A percentile compares a stretch with the other conserved stretches of the same genome.
These are phyloP conservation scores for Rhizopus sp. DNA, from an alignment of 371 early-diverging fungal genomes.

Conservation along the genomic window DNA sequence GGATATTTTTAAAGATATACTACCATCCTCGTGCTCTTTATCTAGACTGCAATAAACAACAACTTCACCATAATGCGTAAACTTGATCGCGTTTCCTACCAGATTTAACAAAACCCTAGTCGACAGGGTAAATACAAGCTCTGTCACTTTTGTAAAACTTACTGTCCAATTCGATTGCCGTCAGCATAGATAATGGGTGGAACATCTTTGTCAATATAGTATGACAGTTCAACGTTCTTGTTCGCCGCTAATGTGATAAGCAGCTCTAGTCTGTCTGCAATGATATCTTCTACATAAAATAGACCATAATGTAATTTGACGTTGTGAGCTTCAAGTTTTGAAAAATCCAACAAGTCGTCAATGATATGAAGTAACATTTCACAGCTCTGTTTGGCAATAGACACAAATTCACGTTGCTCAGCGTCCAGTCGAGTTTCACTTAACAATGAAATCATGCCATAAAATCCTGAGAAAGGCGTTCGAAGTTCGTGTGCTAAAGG, in stretches of 20 bases:
- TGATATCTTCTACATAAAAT: conserved; percentile 56
- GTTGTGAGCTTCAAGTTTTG: conserved; percentile 64
- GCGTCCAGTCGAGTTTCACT: conserved; percentile 54
- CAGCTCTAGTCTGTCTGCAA: conserved; percentile 58
- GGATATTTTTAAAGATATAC: conserved; percentile 33
- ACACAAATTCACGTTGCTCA: conserved; percentile 63
- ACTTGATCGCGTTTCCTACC: conserved; percentile 51
- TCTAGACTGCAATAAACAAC: conserved; percentile 44
- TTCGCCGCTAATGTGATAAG: conserved; percentile 53
- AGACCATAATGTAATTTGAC: conserved; percentile 56
- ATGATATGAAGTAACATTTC: conserved; percentile 65
- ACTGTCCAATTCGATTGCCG: conserved; percentile 50
- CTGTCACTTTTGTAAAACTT: conserved; percentile 7
- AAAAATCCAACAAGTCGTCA: conserved; percentile 64
- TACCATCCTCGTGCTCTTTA: conserved; percentile 14
- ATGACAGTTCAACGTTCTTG: conserved; percentile 54
- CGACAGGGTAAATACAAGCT: not conserved
- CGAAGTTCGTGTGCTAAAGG: conserved; percentile 44
- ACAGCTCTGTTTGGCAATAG: conserved; percentile 62
- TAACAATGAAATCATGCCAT: conserved; percentile 59
- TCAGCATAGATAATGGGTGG: conserved; percentile 48
- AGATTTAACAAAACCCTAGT: conserved; percentile 44
- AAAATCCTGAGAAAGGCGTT: conserved; percentile 62
- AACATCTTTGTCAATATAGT: conserved; percentile 45
- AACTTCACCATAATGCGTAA: conserved; percentile 59